These are phyloP conservation scores for Neophaeococcomyces mojaviensis DNA, from an alignment of 2,329 filamentous ascomycete species.

Conservation along the genomic window DNA sequence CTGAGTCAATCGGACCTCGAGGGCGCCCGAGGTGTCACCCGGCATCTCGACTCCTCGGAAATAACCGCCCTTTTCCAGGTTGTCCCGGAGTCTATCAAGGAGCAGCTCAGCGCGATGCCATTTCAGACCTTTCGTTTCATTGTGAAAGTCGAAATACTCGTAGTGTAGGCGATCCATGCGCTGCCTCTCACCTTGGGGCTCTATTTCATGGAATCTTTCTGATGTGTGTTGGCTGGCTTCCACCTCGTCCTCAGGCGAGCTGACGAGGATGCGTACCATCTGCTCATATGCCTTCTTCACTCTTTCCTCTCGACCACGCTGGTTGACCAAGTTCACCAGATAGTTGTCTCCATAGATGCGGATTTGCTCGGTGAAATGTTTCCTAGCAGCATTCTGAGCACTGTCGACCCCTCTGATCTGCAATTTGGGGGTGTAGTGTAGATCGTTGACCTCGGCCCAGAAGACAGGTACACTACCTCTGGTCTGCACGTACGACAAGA, in stretches of 20 bases:
- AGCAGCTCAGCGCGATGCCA: conserved; percentile 88
- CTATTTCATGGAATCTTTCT: conserved; percentile 76
- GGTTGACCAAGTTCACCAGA: conserved; percentile 93
- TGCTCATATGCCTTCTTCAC: conserved; percentile 94
- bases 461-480: conserved; percentile 91
- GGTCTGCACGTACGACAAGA: conserved; percentile 92
- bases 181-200: conserved; percentile 50
- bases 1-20: conserved; percentile 76
- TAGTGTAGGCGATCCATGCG: conserved; percentile 84
- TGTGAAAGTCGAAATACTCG: conserved; percentile 97
- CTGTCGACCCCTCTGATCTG: conserved; percentile 79
- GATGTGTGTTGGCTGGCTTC: conserved; percentile 59
- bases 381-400: conserved; percentile 67
- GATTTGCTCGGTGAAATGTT: conserved; percentile 92
- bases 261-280: conserved; percentile 69
- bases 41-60: conserved; percentile 88
- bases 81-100: conserved; percentile 70
- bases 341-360: conserved; percentile 92
- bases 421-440: conserved; percentile 84
- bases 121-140: conserved; percentile 87
- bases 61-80: conserved; percentile 73
- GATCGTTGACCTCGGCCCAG: conserved; percentile 91
- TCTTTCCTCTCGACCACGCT: conserved; percentile 79
- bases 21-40: conserved; percentile 57
- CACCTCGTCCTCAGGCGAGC: conserved; percentile 57